Evolutionary conservation across 768 basidiomycete genomes (phyloP).

Genomic region (Austroboletus eburneus): DNA sequence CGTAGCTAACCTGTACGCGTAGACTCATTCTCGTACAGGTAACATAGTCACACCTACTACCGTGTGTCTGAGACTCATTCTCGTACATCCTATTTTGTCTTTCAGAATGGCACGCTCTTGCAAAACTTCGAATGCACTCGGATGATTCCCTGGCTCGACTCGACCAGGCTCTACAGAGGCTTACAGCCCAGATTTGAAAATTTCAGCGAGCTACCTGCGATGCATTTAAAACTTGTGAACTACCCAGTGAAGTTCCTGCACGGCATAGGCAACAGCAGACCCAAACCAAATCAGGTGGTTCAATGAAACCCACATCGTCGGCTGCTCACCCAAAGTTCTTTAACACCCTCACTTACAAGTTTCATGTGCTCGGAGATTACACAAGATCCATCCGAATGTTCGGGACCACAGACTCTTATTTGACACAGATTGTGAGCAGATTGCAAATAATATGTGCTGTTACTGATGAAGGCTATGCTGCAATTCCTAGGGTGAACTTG

Average conservation of each 20-base stretch:
- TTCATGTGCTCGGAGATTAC: neutral
- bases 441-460: neutral
- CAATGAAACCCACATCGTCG: neutral
- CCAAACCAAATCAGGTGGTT: neutral
- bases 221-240: neutral
- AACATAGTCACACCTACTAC: too few relatives aligned
- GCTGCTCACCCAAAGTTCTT: neutral
- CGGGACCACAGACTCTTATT: neutral
- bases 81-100: neutral
- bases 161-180: neutral
- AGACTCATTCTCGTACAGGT: too few relatives aligned
- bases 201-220: neutral
- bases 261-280: neutral
- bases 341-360: neutral
- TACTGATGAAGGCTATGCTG: neutral
- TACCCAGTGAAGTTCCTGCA: neutral
- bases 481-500: neutral
- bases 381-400: neutral
- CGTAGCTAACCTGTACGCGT: too few relatives aligned
- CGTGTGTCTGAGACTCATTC: too few relatives aligned
- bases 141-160: neutral
- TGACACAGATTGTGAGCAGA: neutral
- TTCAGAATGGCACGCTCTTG: neutral
- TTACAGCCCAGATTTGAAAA: neutral
- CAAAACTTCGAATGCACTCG: neutral